phyloP scores from a whole-genome alignment of 2,329 filamentous ascomycete genomes.

The Verruconis gallopava region DNA sequence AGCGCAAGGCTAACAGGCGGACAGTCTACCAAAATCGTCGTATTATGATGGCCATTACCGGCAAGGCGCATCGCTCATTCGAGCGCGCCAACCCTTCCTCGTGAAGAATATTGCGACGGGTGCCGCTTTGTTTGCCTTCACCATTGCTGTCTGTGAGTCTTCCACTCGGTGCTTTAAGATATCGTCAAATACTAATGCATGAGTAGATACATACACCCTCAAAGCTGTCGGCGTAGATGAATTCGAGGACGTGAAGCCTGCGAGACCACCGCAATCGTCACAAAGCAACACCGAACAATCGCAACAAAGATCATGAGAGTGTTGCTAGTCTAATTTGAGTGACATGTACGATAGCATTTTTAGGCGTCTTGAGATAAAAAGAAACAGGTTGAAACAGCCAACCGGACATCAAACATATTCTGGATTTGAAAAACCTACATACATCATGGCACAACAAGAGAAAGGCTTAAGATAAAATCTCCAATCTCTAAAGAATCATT shows the following conservation, averaged over 20 bases:
- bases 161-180: not conserved
- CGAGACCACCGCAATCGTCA: conserved; percentile 2
- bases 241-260: conserved; percentile 12
- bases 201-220: conserved; percentile 11
- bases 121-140: conserved; percentile 57
- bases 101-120: conserved; percentile 81
- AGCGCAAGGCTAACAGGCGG: too few relatives aligned
- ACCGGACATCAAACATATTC: too few relatives aligned
- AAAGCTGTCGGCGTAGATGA: conserved; percentile 10
- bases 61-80: conserved; percentile 78
- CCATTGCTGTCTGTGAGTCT: conserved; percentile 74
- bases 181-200: not conserved
- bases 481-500: too few relatives aligned
- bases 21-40: conserved; percentile 52
- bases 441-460: too few relatives aligned
- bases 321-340: too few relatives aligned
- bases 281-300: not conserved
- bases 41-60: conserved; percentile 88
- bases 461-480: too few relatives aligned
- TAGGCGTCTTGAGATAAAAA: too few relatives aligned
- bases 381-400: too few relatives aligned
- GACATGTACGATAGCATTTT: too few relatives aligned
- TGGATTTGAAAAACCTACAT: too few relatives aligned
- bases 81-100: conserved; percentile 82
- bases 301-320: too few relatives aligned